Conservation (phyloP, 2,329 filamentous ascomycete genomes). For the Fusarium buxicola region DNA sequence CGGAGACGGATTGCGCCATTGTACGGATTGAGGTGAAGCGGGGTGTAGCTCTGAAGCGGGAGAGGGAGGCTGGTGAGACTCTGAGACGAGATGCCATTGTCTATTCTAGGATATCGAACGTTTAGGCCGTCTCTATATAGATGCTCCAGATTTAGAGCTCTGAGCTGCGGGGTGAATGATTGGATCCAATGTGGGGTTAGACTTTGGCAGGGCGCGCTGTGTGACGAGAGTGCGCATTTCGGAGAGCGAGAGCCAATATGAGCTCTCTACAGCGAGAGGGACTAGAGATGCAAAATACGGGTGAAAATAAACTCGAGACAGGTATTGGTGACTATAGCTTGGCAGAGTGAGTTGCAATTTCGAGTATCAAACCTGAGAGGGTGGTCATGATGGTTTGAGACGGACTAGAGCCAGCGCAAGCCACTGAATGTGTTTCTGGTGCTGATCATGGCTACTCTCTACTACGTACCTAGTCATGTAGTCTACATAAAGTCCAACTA, state of each 20-base stretch:
- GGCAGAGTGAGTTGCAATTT: background rate
- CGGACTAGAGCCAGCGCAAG: too few relatives aligned
- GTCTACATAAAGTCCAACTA: too few relatives aligned
- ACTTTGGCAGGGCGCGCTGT: conserved; percentile 24
- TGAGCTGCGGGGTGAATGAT: conserved; percentile 24
- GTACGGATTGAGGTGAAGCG: conserved; percentile 31
- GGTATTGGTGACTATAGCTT: background rate
- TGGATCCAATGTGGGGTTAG: conserved; percentile 17
- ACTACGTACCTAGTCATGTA: too few relatives aligned
- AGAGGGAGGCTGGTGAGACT: conserved; percentile 8
- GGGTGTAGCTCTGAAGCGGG: conserved; percentile 10
- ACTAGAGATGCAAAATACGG: too few relatives aligned
- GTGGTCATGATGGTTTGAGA: too few relatives aligned
- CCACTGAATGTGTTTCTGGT: too few relatives aligned
- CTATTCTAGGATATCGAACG: background rate
- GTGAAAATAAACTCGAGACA: too few relatives aligned
- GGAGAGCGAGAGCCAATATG: background rate
- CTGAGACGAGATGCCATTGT: conserved; percentile 33
- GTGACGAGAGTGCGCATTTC: conserved; percentile 24
- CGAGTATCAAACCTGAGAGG: too few relatives aligned
- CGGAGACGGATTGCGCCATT: conserved; percentile 46
- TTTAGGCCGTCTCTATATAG: conserved; percentile 14
- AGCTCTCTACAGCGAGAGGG: background rate
- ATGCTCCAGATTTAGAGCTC: background rate
- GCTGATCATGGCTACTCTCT: too few relatives aligned